Base-by-base conservation (phyloP, 441 rosid genomes). In the Adansonia grandidieri region DNA sequence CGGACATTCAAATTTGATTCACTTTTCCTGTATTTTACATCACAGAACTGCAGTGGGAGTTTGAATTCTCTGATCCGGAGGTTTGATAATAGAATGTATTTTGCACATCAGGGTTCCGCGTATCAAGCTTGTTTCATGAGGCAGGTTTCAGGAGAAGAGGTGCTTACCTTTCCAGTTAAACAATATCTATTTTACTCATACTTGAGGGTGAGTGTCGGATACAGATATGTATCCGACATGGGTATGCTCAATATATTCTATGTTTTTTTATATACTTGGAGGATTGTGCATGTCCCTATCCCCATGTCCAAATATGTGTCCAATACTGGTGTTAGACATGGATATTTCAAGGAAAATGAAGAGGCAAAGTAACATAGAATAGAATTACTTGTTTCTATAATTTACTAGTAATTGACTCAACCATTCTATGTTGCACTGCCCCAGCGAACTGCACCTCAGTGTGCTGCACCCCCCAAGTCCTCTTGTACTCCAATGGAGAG, bases 81-180 rank as follows among this genome's bases (percentile, higher is more conserved):
- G 74, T 80, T 80, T 73, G 97, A 92, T 79, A 91, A 87, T 78
- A 86, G 84, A 76, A 48, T 86, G 84, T 68, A 79, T 77, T 95
- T 91, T 75, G 89, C 91, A 0, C 91, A 97, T 22, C 98, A 95
- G 87, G 87, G 83, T 9, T 90, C 97, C 8, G 82, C 81, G 37
- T 84, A 90, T 32, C 97, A 91, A 77, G 88, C 86, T 47, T 86
- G 78, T 80, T 95, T 91, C 82, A 92, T 93, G 98, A 89, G 93
- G 77, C 97, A 79, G 68, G 85, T 71, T 79, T 85, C 91, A 42
- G 64, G 75, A 15, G 82, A 82, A 54, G 87, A 91, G 91, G 95
- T 92, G 65, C 69, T 67, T 81, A 45, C 42, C 19, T 32, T 65
- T 22, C 37, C 40, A 47, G 1, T 68, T 32, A 44, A 2, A 54